phyloP scores from a whole-genome alignment of 768 basidiomycete species.

The Lanmaoa rubissima region DNA sequence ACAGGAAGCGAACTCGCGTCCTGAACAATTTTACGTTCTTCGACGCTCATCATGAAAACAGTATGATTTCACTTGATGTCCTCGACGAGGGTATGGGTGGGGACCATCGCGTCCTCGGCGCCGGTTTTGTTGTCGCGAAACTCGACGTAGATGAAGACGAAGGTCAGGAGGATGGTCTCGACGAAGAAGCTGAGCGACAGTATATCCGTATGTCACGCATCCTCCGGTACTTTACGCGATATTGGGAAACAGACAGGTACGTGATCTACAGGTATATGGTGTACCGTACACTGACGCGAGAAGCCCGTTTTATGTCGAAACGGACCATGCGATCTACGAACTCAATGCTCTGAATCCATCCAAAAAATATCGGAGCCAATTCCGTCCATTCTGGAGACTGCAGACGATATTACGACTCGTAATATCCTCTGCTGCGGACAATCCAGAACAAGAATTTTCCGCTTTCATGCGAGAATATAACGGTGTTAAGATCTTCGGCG shows the following conservation, averaged over 20 bases:
- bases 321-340: conserved; percentile 61
- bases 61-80: conserved; percentile 46
- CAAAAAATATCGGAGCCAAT: conserved; percentile 40
- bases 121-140: conserved; percentile 49
- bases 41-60: conserved; percentile 45
- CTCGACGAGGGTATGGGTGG: conserved; percentile 46
- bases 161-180: conserved; percentile 53
- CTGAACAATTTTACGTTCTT: conserved; percentile 62
- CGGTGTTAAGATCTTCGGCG: conserved; percentile 13
- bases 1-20: conserved; percentile 52
- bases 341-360: conserved; percentile 43
- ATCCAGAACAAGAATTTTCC: conserved; percentile 30
- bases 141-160: conserved; percentile 59
- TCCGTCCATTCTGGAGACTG: conserved; percentile 48
- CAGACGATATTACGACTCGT: conserved; percentile 52
- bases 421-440: conserved; percentile 26
- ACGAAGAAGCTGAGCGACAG: conserved; percentile 32
- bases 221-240: conserved; percentile 50
- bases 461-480: conserved; percentile 38
- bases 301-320: conserved; percentile 68
- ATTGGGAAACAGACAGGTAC: conserved; percentile 48
- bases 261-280: conserved; percentile 22
- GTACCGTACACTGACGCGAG: background rate
- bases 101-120: conserved; percentile 48
- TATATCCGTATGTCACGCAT: conserved; percentile 50